Base-by-base conservation (phyloP, 2,329 filamentous ascomycete species). In the Trichoderma pleuroti region DNA sequence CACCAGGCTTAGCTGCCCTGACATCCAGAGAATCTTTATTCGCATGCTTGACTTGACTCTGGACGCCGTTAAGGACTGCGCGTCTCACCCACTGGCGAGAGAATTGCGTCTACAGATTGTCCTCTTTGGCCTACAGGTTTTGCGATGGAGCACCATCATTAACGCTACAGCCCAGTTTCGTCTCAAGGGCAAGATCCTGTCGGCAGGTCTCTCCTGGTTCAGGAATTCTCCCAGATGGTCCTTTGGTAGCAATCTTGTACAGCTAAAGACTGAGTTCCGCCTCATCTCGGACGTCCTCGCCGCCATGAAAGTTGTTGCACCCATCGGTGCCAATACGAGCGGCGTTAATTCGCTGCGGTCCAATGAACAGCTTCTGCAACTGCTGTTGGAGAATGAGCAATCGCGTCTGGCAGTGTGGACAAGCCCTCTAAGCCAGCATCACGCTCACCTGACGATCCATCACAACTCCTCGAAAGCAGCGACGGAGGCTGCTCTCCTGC, bases 21-120 rank as follows among this genome's bases (percentile, higher is more conserved):
- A 98, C 77, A 91, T 91, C 0, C 93, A 97, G 75, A 88, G 88
- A 72, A 87, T 94, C 5, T 98, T 98, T 80, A 84, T 92, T 72
- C 92, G 95, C 39, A 84, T 98, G 74, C 88, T 98, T 71, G 89
- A 92, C 74, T 84, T 91, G 34, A 98, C 95, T 0, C 84, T 97
- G 32, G 87, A 92, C 74, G 91, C 92, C 0, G 84, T 98, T 76
- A 89, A 87, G 73, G 84, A 88, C 64, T 90, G 92, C 14, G 87
- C 88, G 12, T 87, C 89, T 5, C 96, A 99, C 78, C 95, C 96
- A 14, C 88, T 99, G 78, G 92, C 94, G 4, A 87, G 96, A 76
- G 97, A 99, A 79, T 86, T 97, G n/a, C 92, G 96, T 75, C 94
- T 99, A 77, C 93, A 96, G 74, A 88, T 97, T 68, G 83, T 98